Conservation (phyloP, 1,139 yeast genomes). For the Scheffersomyces insectosa region DNA sequence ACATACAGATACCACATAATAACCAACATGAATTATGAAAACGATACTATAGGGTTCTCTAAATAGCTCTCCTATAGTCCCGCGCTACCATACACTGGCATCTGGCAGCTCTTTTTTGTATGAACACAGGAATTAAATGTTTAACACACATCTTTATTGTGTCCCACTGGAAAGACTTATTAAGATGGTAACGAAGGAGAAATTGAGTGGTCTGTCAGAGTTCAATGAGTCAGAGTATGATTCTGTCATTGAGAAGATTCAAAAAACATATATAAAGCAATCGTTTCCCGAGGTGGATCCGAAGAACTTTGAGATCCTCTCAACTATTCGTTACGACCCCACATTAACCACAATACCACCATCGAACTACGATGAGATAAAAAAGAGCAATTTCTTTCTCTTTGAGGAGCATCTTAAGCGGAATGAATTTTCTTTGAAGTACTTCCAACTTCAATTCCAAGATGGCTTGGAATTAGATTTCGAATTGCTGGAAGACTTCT, state of each 20-base stretch:
- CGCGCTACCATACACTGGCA: too few species aligned
- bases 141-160: too few species aligned
- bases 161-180: too few species aligned
- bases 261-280: conserved; percentile 18
- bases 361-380: conserved; percentile 23
- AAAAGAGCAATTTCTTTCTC: conserved; percentile 52
- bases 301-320: conserved; percentile 52
- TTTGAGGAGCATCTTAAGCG: conserved; percentile 66
- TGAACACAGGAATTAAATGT: too few species aligned
- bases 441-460: conserved; percentile 41
- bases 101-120: too few species aligned
- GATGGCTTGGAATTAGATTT: conserved; percentile 17
- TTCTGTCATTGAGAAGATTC: conserved; percentile 5
- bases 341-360: conserved; percentile 31
- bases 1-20: too few species aligned
- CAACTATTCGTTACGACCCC: conserved; percentile 79
- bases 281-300: conserved; percentile 20
- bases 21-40: too few species aligned
- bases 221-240: neutral
- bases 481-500: conserved; percentile 39
- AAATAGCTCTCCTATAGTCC: too few species aligned
- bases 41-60: too few species aligned
- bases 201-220: too few species aligned
- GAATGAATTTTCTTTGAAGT: conserved; percentile 51
- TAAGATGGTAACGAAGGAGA: too few species aligned